Evolutionary conservation across 2,329 filamentous ascomycete genomes (phyloP), one percentile per base, ranked within the genome.

Genomic region (Exophiala lecanii-corni): DNA sequence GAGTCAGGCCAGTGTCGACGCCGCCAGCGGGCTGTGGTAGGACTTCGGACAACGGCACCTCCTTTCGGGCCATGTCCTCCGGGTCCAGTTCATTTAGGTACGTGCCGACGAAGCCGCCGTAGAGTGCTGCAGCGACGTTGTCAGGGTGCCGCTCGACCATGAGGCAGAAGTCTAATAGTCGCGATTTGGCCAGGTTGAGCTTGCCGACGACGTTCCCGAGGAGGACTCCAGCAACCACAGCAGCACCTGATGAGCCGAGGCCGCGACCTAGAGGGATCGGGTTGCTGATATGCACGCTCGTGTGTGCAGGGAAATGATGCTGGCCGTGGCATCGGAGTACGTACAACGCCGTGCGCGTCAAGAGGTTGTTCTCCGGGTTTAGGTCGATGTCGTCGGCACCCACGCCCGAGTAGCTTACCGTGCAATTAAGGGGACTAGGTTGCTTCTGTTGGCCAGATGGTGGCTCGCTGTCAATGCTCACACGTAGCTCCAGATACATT

Each of bases 91-190:
- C 91, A 69, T 94, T 94, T 48, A 97, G 78, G 62, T 97, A 97
- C 13, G 91, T 96, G 48, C 92, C 92, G 18, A 98, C 89, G 56
- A 98, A 97, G 21, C 92, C 92, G 55, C 92, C 92, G 59, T 94
- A 97, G 25, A 97, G 78, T 5, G 92, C 89, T 10, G 92, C 92
- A 45, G 89, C 92, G 39, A 98, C 88, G 61, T 95, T 95, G 68
- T 95, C 89, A 9, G 89, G 89, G 65, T 95, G 89, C 53, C 88
- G 81, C 67, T 95, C 63, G 66, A 56, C 94, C 92, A 98, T 98
- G 55, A 98, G 73, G 62, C 88, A 95, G 65, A 89, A 98, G 68
- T 98, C 92, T 57, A 98, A 82, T 62, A 98, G 78, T 28, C 92
- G 77, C 45, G 79, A 80, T 20, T 51, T 45, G 5, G 53, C 32